Percentiles rank a stretch among this genome's conserved stretches.
Conservation (phyloP, 352 stramenopile species). For the Thalassiosira tumida region DNA sequence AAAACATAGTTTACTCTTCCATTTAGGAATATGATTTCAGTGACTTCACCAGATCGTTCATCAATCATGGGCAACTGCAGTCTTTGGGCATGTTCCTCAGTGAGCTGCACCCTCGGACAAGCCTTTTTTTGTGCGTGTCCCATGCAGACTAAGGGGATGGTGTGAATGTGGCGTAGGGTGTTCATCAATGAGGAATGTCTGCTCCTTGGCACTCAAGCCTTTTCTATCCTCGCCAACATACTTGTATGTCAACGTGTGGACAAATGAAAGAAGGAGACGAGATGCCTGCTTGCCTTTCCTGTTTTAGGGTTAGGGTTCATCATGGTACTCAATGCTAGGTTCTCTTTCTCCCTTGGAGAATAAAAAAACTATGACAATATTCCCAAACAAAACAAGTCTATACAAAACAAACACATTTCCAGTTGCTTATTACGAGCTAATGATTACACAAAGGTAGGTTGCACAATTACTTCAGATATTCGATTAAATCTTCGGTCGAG, state of each 20-base stretch:
- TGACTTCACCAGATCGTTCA: slow-evolving; percentile 22
- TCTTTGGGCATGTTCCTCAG: slow-evolving; percentile 7
- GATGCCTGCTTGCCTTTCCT: too few species aligned
- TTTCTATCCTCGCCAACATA: slow-evolving; percentile 12
- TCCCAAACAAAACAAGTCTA: too few species aligned
- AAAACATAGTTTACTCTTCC: slow-evolving; percentile 47
- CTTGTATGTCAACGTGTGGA: slow-evolving; percentile 2
- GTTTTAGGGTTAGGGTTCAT: too few species aligned
- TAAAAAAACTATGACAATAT: too few species aligned
- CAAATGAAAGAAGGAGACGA: too few species aligned
- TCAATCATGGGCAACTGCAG: slow-evolving; percentile 23
- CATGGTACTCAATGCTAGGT: too few species aligned
- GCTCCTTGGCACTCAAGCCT: slow-evolving; percentile 33
- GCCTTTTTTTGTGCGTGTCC: slow-evolving; percentile 32
- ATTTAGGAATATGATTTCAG: slow-evolving; percentile 41
- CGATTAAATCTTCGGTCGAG: too few species aligned
- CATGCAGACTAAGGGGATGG: slow-evolving; percentile 27
- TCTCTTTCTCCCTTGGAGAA: too few species aligned
- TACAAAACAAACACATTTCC: too few species aligned
- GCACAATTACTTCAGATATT: too few species aligned
- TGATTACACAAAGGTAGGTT: too few species aligned
- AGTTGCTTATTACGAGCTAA: too few species aligned
- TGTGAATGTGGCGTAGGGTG: slow-evolving; percentile 7
- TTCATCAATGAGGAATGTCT: slow-evolving; percentile 32
- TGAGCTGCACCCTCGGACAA: slow-evolving; percentile 26